Evolutionary conservation across 768 basidiomycete genomes (phyloP), one percentile per base, ranked within the genome.

Genomic region (Suillus subalutaceus): DNA sequence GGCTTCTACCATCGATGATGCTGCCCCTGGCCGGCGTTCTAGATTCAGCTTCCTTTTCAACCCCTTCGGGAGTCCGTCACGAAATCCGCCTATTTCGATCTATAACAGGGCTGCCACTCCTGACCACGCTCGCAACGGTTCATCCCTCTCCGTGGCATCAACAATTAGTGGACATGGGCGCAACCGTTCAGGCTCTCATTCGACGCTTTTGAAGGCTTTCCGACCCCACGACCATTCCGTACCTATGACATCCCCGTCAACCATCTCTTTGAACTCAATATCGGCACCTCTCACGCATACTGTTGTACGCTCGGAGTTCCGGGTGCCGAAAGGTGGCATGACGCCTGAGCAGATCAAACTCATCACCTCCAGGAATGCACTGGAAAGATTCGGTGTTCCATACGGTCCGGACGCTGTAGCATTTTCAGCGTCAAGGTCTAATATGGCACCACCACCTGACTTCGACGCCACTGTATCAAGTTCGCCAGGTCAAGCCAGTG

Each of bases 201-300:
- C 81, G 44, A 66, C 26, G 59, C 35, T 66, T 72, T 38, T 48
- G 48, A 16, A 44, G 20, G 4, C 32, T 71, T 15, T 66, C 81
- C 86, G 73, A 80, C 79, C 67, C 82, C 85, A 55, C 72, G 75
- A 43, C 35, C 78, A 80, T 63, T 78, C 78, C 18, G 76, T 76
- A 66, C 77, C 79, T 63, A 81, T 88, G 57, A 86, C 83, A 41
- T 91, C 89, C 2, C 87, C 90, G 9, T 91, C 91, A 23, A 79
- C 84, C 63, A 87, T 92, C 64, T 92, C 92, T 20, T 80, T 93
- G 43, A 81, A 87, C 68, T 90, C 86, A 12, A 94, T 94, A 65
- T 92, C 91, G 6, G 73, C 90, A 6, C 93, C 93, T 8, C 84
- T 94, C 10, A 83, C 88, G 7, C 90, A 94, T 73, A 94, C 93